phyloP scores from a whole-genome alignment of 495 filamentous ascomycete genomes.

The Aspergillus panamensis region DNA sequence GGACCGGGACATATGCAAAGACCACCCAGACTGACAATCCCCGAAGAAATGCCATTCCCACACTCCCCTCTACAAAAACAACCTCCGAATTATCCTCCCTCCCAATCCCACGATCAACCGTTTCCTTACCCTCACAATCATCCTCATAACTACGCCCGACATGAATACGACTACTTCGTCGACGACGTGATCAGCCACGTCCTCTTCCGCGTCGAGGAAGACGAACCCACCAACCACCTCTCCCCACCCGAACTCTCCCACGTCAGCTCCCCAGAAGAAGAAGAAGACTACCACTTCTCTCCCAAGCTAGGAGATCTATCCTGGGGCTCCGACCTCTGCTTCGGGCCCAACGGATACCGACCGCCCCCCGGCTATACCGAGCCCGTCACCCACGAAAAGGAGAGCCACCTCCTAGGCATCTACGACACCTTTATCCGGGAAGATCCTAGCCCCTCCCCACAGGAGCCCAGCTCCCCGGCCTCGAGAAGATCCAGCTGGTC shows the following conservation, averaged over 20 bases:
- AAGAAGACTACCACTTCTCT: too few relatives aligned
- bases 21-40: too few relatives aligned
- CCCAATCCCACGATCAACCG: too few relatives aligned
- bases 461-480: too few relatives aligned
- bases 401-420: neutral
- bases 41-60: too few relatives aligned
- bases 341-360: conserved; percentile 9
- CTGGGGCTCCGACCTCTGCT: conserved; percentile 13
- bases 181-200: conserved; percentile 9
- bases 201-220: conserved; percentile 1
- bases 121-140: too few relatives aligned
- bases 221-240: neutral
- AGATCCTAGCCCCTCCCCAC: neutral
- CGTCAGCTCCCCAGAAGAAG: too few relatives aligned
- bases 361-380: neutral
- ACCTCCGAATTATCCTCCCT: too few relatives aligned
- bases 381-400: neutral
- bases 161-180: conserved; percentile 10
- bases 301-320: conserved; percentile 3
- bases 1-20: too few relatives aligned
- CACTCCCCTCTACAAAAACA: too few relatives aligned
- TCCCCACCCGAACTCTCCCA: too few relatives aligned
- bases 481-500: neutral
- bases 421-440: too few relatives aligned
- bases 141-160: neutral